phyloP scores from a whole-genome alignment of 306 rosid species.

The Lathyrus tuberosus region DNA sequence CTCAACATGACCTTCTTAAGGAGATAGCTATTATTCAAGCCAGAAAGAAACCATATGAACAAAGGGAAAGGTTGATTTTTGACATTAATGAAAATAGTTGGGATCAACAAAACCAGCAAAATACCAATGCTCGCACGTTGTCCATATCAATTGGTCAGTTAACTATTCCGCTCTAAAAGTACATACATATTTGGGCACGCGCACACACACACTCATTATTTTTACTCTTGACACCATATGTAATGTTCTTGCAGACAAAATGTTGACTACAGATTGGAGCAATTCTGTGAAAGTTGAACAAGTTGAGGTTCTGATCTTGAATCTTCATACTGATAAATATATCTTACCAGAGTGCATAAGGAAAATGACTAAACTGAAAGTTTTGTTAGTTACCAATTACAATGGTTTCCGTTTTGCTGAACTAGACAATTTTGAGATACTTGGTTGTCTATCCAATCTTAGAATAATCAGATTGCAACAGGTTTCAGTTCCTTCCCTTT shows the following conservation, averaged over 20 bases:
- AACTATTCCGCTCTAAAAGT: slow-evolving; percentile 2
- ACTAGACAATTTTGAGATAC: slow-evolving; percentile 40
- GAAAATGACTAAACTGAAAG: slow-evolving; percentile 23
- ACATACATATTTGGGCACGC: too few species aligned
- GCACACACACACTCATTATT: not conserved
- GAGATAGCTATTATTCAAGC: slow-evolving; percentile 52
- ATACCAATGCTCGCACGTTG: slow-evolving; percentile 14
- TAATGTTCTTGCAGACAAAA: slow-evolving; percentile 45
- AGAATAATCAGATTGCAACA: slow-evolving; percentile 52
- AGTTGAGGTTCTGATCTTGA: slow-evolving; percentile 59
- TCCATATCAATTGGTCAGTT: slow-evolving; percentile 57
- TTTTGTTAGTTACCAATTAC: slow-evolving; percentile 20
- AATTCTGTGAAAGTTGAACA: slow-evolving; percentile 34
- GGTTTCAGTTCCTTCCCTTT: slow-evolving; percentile 42
- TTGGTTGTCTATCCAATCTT: slow-evolving; percentile 40
- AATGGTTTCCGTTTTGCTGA: slow-evolving; percentile 18
- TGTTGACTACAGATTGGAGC: slow-evolving; percentile 38
- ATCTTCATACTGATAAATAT: slow-evolving; percentile 34
- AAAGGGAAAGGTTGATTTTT: slow-evolving; percentile 49
- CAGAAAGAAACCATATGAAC: slow-evolving; percentile 34
- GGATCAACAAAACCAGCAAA: slow-evolving; percentile 31
- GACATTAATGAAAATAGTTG: slow-evolving; percentile 34
- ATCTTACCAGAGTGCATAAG: slow-evolving; percentile 9
- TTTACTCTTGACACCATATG: not conserved
- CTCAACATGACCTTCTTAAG: slow-evolving; percentile 56